Evolutionary conservation across 2,329 filamentous ascomycete species (phyloP).

Genomic region (Metarhizium brunneum): DNA sequence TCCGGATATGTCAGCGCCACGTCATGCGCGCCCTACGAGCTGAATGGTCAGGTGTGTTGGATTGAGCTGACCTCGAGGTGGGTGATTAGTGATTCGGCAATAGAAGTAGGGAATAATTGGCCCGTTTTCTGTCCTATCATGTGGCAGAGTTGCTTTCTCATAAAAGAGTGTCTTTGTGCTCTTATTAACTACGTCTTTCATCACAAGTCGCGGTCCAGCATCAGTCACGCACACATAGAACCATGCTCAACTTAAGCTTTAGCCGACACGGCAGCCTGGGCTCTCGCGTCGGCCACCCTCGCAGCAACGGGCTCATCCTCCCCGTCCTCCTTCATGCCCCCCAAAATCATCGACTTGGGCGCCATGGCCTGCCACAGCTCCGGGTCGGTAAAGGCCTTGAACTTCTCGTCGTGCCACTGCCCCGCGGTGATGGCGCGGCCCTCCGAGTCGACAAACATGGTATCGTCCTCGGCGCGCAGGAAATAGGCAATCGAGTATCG

Average conservation of each 20-base stretch:
- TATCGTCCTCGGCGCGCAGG: constrained; percentile 45
- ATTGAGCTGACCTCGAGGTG: no score
- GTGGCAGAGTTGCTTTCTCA: no score
- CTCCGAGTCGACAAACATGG: constrained; percentile 45
- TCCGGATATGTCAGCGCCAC: no score
- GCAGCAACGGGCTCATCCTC: constrained; percentile 10
- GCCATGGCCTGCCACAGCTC: constrained; percentile 36
- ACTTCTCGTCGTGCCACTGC: constrained; percentile 47
- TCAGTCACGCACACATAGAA: no score
- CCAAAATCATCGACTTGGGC: constrained; percentile 37
- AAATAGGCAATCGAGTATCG: constrained; percentile 52
- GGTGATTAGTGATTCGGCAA: no score
- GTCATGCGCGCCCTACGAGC: no score
- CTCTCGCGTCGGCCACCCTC: not conserved
- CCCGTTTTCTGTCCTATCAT: no score
- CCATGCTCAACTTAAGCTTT: not conserved
- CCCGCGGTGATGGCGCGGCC: constrained; percentile 43
- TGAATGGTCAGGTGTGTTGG: no score
- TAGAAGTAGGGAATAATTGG: no score
- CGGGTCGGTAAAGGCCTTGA: constrained; percentile 38
- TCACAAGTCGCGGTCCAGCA: no score
- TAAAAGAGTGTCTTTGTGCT: no score
- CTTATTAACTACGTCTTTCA: no score
- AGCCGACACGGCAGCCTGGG: not conserved
- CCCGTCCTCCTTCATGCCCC: constrained; percentile 37